Conservation (phyloP, 257 asterid species). For the Galeopsis tetrahit region DNA sequence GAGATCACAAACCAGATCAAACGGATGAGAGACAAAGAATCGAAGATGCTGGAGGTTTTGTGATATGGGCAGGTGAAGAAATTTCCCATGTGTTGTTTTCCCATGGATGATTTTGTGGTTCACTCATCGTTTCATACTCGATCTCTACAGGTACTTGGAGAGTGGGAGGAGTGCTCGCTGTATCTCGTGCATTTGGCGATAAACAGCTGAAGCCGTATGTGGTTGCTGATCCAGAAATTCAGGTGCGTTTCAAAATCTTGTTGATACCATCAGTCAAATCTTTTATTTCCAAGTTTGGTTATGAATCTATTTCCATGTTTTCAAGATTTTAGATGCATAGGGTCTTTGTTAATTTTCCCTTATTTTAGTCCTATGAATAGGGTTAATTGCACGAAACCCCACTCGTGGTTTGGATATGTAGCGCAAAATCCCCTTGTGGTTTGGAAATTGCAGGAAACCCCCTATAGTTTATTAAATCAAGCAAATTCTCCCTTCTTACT, state of each 20-base stretch:
- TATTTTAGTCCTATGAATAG: no score
- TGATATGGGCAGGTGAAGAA: conserved; percentile 83
- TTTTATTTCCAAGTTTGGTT: not conserved
- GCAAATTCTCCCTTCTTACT: no score
- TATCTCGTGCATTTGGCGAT: conserved; percentile 93
- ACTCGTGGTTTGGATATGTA: no score
- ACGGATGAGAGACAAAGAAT: conserved; percentile 84
- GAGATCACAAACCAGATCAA: conserved; percentile 92
- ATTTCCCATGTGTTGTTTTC: not conserved
- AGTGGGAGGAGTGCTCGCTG: conserved; percentile 92
- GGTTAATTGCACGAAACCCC: no score
- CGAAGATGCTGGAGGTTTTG: conserved; percentile 92
- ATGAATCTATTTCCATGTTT: not conserved
- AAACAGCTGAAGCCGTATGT: conserved; percentile 71
- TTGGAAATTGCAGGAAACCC: no score
- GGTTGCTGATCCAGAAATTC: conserved; percentile 89
- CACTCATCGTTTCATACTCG: not conserved
- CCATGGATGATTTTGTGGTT: not conserved
- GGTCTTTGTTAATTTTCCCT: not conserved
- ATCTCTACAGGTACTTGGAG: conserved; percentile 76
- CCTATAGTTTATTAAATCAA: no score
- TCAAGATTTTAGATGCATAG: not conserved
- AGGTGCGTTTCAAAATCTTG: conserved; percentile 42
- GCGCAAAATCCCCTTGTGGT: no score
- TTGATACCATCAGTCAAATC: not conserved